Conservation (phyloP, 2,329 filamentous ascomycete genomes). For the Hypoxylon sp. region DNA sequence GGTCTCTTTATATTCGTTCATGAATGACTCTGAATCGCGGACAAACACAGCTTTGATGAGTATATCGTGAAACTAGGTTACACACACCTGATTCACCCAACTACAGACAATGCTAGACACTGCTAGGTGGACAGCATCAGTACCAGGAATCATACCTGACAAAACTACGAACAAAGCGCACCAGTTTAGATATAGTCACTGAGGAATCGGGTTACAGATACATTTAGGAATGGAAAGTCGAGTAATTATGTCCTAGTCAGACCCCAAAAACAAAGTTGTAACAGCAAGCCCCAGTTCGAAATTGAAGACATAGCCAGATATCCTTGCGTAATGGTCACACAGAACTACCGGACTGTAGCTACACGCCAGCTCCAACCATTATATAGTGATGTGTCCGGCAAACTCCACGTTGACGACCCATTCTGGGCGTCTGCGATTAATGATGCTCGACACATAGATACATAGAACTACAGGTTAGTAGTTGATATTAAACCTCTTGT, state of each 20-base stretch:
- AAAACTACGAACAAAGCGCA: background rate
- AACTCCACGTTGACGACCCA: too few species aligned
- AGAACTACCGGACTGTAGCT: background rate
- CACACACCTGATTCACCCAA: background rate
- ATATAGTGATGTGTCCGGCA: background rate
- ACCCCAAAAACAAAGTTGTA: too few species aligned
- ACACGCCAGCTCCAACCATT: background rate
- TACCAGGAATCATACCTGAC: background rate
- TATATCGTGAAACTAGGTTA: background rate
- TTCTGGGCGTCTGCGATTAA: too few species aligned
- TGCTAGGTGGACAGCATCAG: background rate
- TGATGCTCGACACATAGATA: too few species aligned
- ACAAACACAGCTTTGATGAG: background rate
- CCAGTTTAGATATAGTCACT: background rate
- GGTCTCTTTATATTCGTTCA: background rate
- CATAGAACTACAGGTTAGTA: too few species aligned
- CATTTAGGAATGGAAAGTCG: background rate
- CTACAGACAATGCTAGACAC: background rate
- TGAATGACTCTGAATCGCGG: background rate
- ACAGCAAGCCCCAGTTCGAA: background rate
- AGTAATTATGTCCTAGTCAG: background rate
- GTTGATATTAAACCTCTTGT: too few species aligned
- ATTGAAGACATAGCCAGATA: background rate
- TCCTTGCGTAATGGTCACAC: background rate
- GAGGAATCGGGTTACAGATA: background rate